A percentile compares a stretch with the other conserved stretches of the same genome.
These are phyloP conservation scores for Raddia guianensis DNA, from an alignment of 176 grass and related monocot species.

Conservation along the genomic window DNA sequence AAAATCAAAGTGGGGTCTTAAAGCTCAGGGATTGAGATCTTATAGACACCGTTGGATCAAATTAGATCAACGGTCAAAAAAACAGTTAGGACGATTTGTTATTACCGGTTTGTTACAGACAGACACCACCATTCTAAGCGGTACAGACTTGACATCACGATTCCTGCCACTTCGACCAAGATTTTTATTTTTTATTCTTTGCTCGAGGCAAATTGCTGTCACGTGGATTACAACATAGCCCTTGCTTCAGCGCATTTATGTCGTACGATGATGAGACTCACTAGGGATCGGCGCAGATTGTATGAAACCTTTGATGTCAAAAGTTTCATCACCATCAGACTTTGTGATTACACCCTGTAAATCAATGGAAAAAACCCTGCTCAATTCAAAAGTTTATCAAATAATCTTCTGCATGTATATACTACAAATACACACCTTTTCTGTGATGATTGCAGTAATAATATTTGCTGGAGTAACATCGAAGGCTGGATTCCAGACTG, in stretches of 20 bases:
- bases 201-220: conserved; percentile 18
- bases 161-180: background rate
- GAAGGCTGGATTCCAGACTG: conserved; percentile 95
- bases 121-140: no score
- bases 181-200: conserved; percentile 6
- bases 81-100: no score
- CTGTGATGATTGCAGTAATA: conserved; percentile 90
- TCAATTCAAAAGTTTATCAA: background rate
- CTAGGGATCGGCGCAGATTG: conserved; percentile 28
- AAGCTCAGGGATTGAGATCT: no score
- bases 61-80: no score
- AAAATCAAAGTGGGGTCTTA: no score
- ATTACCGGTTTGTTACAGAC: no score
- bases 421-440: conserved; percentile 64
- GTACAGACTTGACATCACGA: no score
- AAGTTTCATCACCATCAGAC: conserved; percentile 50
- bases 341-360: conserved; percentile 89
- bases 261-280: background rate
- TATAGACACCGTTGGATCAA: no score
- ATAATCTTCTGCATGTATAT: background rate
- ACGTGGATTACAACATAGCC: conserved; percentile 12
- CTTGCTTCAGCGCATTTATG: conserved; percentile 8
- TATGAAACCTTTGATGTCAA: conserved; percentile 76
- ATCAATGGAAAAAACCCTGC: background rate
- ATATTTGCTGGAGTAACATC: conserved; percentile 86